Evolutionary conservation across 805 yeast species (phyloP).

Genomic region (Saccharomycopsis sp.): DNA sequence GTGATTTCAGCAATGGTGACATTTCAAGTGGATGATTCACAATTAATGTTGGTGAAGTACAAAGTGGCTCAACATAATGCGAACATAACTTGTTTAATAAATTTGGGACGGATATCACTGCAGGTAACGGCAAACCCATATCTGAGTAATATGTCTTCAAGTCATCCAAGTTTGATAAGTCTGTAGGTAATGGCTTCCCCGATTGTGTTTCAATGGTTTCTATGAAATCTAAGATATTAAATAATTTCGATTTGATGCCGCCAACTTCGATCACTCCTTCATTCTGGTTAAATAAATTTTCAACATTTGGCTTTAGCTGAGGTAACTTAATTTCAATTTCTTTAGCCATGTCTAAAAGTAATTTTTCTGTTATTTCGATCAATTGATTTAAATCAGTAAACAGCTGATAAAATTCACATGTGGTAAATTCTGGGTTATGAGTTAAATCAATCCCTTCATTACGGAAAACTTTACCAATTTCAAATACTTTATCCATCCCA

Average conservation of each 20-base stretch:
- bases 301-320: background rate
- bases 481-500: constrained; percentile 97
- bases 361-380: constrained; percentile 48
- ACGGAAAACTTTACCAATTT: constrained; percentile 98
- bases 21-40: constrained; percentile 76
- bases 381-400: constrained; percentile 95
- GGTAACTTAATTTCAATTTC: background rate
- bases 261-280: background rate
- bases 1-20: constrained; percentile 84
- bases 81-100: constrained; percentile 60
- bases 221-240: constrained; percentile 55
- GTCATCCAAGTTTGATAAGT: constrained; percentile 31
- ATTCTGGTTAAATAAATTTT: background rate
- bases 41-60: constrained; percentile 62
- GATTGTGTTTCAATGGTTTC: constrained; percentile 51
- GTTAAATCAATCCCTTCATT: constrained; percentile 98
- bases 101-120: constrained; percentile 44
- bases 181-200: constrained; percentile 42
- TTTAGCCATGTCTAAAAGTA: constrained; percentile 6
- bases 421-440: constrained; percentile 98
- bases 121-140: constrained; percentile 34
- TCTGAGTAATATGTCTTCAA: constrained; percentile 35
- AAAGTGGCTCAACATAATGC: constrained; percentile 56
- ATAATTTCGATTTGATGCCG: constrained; percentile 20
- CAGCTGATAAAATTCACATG: constrained; percentile 98